Conservation (phyloP, 306 rosid species). For the Quercus variabilis region DNA sequence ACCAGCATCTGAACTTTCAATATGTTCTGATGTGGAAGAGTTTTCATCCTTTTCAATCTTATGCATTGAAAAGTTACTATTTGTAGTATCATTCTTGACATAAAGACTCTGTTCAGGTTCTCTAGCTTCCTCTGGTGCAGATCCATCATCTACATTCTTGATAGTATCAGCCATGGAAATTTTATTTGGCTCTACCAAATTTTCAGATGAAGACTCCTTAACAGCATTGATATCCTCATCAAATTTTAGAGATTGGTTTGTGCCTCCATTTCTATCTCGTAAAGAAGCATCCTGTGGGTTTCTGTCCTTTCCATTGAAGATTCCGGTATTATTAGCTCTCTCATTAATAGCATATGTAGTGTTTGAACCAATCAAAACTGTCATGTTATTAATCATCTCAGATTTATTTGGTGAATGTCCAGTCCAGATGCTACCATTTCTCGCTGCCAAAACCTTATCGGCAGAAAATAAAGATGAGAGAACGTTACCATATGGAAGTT, state of each 20-base stretch:
- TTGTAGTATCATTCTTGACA: constrained; percentile 17
- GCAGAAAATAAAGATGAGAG: constrained; percentile 36
- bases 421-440: constrained; percentile 22
- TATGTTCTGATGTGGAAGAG: constrained; percentile 18
- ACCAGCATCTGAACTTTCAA: constrained; percentile 15
- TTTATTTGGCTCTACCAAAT: constrained; percentile 17
- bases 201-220: constrained; percentile 7
- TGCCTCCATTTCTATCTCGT: constrained; percentile 19
- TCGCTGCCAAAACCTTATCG: constrained; percentile 19
- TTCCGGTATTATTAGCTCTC: constrained; percentile 20
- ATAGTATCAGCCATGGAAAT: constrained; percentile 15
- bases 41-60: constrained; percentile 20
- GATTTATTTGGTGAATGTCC: constrained; percentile 25
- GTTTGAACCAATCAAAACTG: constrained; percentile 30
- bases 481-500: constrained; percentile 42
- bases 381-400: constrained; percentile 8
- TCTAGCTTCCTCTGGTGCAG: constrained; percentile 15
- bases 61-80: constrained; percentile 19
- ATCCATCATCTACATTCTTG: constrained; percentile 21
- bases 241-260: constrained; percentile 27
- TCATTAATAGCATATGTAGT: constrained; percentile 12
- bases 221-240: constrained; percentile 20
- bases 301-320: constrained; percentile 19
- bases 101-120: constrained; percentile 21
- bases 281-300: constrained; percentile 10